These are phyloP conservation scores for Geranomyces michiganensis DNA, from an alignment of 192 early-diverging fungal species.

Conservation along the genomic window DNA sequence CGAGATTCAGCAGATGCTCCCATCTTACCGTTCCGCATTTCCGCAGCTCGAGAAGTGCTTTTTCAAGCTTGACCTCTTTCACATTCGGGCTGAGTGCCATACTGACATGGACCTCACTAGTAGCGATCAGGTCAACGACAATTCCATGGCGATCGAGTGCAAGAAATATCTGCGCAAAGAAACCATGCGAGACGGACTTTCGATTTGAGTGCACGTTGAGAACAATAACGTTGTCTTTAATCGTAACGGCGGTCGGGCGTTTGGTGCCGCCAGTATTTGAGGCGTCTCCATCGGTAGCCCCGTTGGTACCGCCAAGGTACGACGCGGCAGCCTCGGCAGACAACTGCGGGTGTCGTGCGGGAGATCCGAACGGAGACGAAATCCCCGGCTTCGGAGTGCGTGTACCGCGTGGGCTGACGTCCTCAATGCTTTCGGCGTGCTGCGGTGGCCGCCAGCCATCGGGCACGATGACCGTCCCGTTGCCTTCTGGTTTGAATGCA, in stretches of 20 bases:
- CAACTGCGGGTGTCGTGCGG: background rate
- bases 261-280: slow-evolving; percentile 9
- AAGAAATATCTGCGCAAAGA: slow-evolving; percentile 94
- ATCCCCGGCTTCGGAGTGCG: background rate
- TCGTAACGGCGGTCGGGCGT: slow-evolving; percentile 97
- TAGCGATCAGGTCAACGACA: slow-evolving; percentile 91
- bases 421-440: slow-evolving; percentile 23
- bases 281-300: background rate
- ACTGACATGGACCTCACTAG: slow-evolving; percentile 87
- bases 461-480: slow-evolving; percentile 93
- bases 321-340: background rate
- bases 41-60: slow-evolving; percentile 77
- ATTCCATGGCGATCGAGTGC: slow-evolving; percentile 88
- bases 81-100: slow-evolving; percentile 59
- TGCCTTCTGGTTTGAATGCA: slow-evolving; percentile 89
- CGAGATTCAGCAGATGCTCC: background rate
- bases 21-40: slow-evolving; percentile 77
- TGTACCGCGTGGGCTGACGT: slow-evolving; percentile 18
- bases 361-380: background rate
- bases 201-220: slow-evolving; percentile 97
- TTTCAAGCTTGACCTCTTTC: slow-evolving; percentile 65
- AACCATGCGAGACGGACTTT: slow-evolving; percentile 93
- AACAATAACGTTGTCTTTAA: slow-evolving; percentile 95
- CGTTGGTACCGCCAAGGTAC: background rate
- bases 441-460: slow-evolving; percentile 51